A percentile compares a stretch with the other conserved stretches of the same genome.
Conservation (phyloP, 1,284 basidiomycete genomes). For the Rhodotorula sp. region DNA sequence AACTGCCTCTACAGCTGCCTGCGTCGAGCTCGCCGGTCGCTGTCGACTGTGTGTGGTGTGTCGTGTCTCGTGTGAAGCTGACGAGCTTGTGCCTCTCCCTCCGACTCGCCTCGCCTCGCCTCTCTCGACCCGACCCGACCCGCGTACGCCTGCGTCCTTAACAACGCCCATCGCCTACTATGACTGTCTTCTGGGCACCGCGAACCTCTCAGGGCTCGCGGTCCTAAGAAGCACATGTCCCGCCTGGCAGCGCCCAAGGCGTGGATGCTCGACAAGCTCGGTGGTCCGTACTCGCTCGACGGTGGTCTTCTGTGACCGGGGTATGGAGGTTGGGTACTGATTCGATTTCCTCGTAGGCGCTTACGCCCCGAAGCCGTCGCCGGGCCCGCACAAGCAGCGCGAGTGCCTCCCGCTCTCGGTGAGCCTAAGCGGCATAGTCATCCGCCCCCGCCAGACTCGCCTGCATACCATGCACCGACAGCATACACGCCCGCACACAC, state of each 20-base stretch:
- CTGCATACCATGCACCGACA: not conserved
- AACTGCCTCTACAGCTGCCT: too few species aligned
- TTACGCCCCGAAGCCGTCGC: slow-evolving; percentile 46
- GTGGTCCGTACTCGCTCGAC: slow-evolving; percentile 66
- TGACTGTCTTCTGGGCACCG: too few species aligned
- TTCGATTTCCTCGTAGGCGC: slow-evolving; percentile 8
- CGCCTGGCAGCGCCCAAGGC: slow-evolving; percentile 94
- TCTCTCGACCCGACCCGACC: not conserved
- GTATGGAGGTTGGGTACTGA: not conserved
- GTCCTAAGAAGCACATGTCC: slow-evolving; percentile 99
- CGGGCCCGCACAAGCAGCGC: slow-evolving; percentile 98
- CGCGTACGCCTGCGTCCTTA: not conserved
- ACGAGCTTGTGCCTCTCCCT: slow-evolving; percentile 5
- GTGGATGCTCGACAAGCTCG: slow-evolving; percentile 99
- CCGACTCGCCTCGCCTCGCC: not conserved
- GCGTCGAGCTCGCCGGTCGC: not conserved
- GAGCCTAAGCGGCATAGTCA: slow-evolving; percentile 20
- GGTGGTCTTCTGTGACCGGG: not conserved
- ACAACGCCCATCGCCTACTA: not conserved
- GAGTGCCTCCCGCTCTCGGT: slow-evolving; percentile 71
- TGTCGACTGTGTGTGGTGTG: not conserved
- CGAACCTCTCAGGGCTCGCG: slow-evolving; percentile 48
- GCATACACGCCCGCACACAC: not conserved
- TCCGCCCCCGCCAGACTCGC: not conserved
- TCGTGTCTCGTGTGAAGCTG: not conserved